phyloP scores from a whole-genome alignment of 495 filamentous ascomycete genomes.

The Daldinia concentrica region DNA sequence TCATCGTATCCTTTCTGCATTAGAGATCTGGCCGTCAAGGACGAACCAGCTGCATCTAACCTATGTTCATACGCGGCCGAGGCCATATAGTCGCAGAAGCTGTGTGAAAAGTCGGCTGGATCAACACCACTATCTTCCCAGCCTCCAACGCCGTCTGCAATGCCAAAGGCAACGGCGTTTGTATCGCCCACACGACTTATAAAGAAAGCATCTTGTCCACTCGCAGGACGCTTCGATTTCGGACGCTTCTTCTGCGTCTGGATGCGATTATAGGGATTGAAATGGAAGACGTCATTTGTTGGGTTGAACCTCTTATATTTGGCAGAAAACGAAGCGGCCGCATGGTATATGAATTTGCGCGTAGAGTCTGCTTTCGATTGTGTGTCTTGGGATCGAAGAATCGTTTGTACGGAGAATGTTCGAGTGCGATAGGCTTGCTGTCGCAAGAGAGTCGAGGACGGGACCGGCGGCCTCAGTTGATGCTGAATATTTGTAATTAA shows the following conservation, averaged over 20 bases:
- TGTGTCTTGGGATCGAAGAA: conserved; percentile 22
- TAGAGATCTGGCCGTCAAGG: conserved; percentile 72
- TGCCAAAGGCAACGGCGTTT: conserved; percentile 75
- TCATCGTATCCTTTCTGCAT: conserved; percentile 84
- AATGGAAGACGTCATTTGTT: conserved; percentile 74
- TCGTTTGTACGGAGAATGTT: conserved; percentile 36
- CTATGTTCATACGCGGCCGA: conserved; percentile 67
- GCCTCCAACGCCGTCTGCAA: conserved; percentile 94
- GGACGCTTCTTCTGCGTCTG: conserved; percentile 59
- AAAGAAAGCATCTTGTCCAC: conserved; percentile 97
- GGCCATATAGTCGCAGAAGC: conserved; percentile 92
- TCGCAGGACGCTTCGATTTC: conserved; percentile 71
- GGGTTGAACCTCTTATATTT: conserved; percentile 81
- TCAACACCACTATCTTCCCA: conserved; percentile 93
- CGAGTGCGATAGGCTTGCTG: conserved; percentile 15
- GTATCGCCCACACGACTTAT: conserved; percentile 73
- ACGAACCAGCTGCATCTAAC: conserved; percentile 32
- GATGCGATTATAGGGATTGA: conserved; percentile 71
- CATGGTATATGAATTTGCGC: conserved; percentile 66
- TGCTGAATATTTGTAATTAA: conserved; percentile 16
- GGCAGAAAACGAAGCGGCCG: conserved; percentile 76
- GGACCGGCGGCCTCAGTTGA: conserved; percentile 14
- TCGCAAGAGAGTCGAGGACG: conserved; percentile 6
- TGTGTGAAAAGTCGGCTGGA: conserved; percentile 93
- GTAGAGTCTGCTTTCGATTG: conserved; percentile 25